phyloP scores from a whole-genome alignment of 371 early-diverging fungal species.

The Haplosporangium sp. region DNA sequence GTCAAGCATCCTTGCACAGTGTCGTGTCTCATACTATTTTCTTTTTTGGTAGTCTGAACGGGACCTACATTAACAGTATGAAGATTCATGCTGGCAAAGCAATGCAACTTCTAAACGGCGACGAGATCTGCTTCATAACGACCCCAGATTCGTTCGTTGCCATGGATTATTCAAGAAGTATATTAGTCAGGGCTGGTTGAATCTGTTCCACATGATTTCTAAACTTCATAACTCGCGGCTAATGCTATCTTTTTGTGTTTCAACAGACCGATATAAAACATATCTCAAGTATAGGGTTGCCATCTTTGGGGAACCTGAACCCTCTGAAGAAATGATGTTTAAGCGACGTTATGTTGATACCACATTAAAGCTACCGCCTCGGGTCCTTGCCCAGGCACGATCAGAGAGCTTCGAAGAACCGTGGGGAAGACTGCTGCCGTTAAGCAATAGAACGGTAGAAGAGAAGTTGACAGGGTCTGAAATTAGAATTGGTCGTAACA shows the following conservation, averaged over 20 bases:
- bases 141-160: constrained; percentile 3
- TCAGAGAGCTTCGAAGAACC: neutral
- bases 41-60: constrained; percentile 11
- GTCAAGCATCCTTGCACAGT: neutral
- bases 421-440: neutral
- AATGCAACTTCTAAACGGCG: constrained; percentile 21
- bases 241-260: neutral
- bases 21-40: neutral
- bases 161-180: neutral
- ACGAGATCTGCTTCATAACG: constrained; percentile 19
- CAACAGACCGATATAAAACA: neutral
- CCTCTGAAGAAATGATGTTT: neutral
- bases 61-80: constrained; percentile 22
- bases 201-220: neutral
- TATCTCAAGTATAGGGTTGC: neutral
- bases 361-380: neutral
- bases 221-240: neutral
- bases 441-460: neutral
- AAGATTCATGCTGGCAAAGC: constrained; percentile 9
- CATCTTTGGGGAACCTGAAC: neutral
- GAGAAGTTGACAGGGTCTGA: neutral
- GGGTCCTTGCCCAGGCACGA: neutral
- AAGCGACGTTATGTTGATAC: constrained; percentile 5
- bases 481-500: neutral
- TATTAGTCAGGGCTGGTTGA: neutral